Evolutionary conservation across 345 rosid species (phyloP), one percentile per base, ranked within the genome.

Genomic region (Citrus medica): DNA sequence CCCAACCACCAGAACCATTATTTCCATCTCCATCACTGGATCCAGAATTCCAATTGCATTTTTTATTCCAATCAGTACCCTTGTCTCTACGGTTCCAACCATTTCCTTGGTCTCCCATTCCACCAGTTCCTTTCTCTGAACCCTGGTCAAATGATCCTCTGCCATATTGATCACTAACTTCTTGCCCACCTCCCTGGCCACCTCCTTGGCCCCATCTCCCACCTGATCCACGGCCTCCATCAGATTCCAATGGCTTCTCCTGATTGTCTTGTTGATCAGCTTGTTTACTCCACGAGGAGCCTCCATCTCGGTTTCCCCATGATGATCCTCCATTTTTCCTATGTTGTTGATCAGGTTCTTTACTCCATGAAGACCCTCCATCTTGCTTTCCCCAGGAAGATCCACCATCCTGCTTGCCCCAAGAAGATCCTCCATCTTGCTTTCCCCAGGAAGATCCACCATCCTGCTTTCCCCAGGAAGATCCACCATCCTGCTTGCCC

Each of bases 181-280:
- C 82, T 60, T 67, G 62, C 12, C 88, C 86, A 67, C 83, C 81
- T 78, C 87, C 82, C n/a, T 48, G 72, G 64, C 88, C 86, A 67
- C 83, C 81, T 78, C 87, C 82, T 28, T 63, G 72, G 64, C 88
- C 87, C 71, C 83, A 56, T 60, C 84, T 79, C 38, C 80, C 85
- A 53, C 83, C 87, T 33, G 83, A 83, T 60, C 87, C 88, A 75
- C 71, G 55, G 35, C 82, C 81, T 63, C 87, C 84, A 71, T 73
- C 84, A 79, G 55, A 84, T 63, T 73, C 13, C 71, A 32, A 22
- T 25, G 35, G 56, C 68, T 38, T 73, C 56, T 62, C 77, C 56
- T 21, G 27, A 4, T 7, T 63, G 19, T 74, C 40, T 46, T 63
- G 40, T 62, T 42, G 69, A 74, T 62, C 69, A 73, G 33, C 28